Conservation (phyloP, 495 filamentous ascomycete genomes). For the Penicillium odoratum region DNA sequence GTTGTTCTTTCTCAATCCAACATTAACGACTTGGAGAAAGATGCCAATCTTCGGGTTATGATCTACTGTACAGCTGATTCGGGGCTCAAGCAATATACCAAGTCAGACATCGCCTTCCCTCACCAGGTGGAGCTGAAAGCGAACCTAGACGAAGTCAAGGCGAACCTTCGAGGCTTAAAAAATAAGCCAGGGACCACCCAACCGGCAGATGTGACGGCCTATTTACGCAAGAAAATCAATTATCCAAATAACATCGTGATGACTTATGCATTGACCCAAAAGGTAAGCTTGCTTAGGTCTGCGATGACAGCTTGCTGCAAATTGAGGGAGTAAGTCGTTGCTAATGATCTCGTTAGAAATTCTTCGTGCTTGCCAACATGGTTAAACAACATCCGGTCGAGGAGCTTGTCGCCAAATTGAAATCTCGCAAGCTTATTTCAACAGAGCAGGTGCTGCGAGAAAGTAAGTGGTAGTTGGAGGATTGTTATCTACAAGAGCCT, state of each 20-base stretch:
- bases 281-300: slow-evolving; percentile 50
- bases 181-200: slow-evolving; percentile 92
- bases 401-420: slow-evolving; percentile 68
- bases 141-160: slow-evolving; percentile 82
- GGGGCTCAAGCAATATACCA: slow-evolving; percentile 54
- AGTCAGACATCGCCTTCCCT: slow-evolving; percentile 80
- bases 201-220: slow-evolving; percentile 83
- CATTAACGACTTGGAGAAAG: slow-evolving; percentile 49
- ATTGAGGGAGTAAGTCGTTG: slow-evolving; percentile 2
- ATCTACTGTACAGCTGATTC: slow-evolving; percentile 72
- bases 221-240: slow-evolving; percentile 63
- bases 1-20: slow-evolving; percentile 52
- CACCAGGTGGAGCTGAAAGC: slow-evolving; percentile 89
- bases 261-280: slow-evolving; percentile 89
- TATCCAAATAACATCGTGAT: slow-evolving; percentile 78
- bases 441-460: slow-evolving; percentile 80
- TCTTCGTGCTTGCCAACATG: slow-evolving; percentile 69
- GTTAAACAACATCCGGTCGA: slow-evolving; percentile 71
- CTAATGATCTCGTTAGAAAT: slow-evolving; percentile 58
- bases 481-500: background rate
- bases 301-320: background rate
- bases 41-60: slow-evolving; percentile 65
- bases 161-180: slow-evolving; percentile 88
- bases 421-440: slow-evolving; percentile 65
- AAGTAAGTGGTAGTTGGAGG: slow-evolving; percentile 55